phyloP scores from a whole-genome alignment of 225 moss, liverwort and hornwort genomes.

The Marchantia paleacea region DNA sequence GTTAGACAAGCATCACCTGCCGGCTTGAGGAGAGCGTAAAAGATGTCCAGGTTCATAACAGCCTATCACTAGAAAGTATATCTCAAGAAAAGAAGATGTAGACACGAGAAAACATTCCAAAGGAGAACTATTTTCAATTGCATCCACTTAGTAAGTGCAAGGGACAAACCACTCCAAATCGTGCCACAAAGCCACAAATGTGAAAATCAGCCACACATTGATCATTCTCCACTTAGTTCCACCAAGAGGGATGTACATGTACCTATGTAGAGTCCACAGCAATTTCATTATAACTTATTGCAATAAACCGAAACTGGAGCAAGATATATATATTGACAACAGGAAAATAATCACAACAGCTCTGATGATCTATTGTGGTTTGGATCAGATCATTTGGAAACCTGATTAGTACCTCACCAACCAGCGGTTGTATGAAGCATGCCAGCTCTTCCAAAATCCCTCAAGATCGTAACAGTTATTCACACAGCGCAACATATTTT shows the following conservation, averaged over 20 bases:
- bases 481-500: slow-evolving; percentile 93
- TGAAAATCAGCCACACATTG: slow-evolving; percentile 96
- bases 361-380: no score
- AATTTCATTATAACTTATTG: background rate
- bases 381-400: background rate
- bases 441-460: slow-evolving; percentile 99
- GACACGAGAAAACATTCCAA: background rate
- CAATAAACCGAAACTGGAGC: background rate
- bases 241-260: slow-evolving; percentile 92
- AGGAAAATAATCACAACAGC: no score
- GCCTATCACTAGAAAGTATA: background rate
- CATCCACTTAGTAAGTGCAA: background rate
- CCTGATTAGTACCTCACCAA: slow-evolving; percentile 65
- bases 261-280: slow-evolving; percentile 36
- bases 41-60: background rate
- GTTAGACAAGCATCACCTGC: background rate
- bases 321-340: no score
- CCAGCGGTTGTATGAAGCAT: slow-evolving; percentile 91
- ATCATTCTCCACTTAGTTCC: slow-evolving; percentile 84
- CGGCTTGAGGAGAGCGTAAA: background rate
- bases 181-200: slow-evolving; percentile 98
- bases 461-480: slow-evolving; percentile 96
- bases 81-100: no score
- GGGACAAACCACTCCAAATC: slow-evolving; percentile 87
- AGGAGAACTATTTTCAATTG: background rate